Evolutionary conservation across 306 rosid genomes (phyloP).

Genomic region (Cicer judaicum): DNA sequence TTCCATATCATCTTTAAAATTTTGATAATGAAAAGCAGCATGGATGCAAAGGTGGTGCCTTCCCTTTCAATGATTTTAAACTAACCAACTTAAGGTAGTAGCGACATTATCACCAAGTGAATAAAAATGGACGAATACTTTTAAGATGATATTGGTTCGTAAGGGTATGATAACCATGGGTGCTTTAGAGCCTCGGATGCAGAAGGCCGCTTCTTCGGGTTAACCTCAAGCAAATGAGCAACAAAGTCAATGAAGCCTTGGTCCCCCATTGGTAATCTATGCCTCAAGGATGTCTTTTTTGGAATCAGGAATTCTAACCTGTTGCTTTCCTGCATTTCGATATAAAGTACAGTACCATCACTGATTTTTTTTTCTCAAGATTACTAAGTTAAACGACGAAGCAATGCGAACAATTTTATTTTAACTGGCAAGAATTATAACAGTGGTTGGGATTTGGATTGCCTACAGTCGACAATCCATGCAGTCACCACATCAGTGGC

Average conservation of each 20-base stretch:
- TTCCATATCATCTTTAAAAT: constrained; percentile 54
- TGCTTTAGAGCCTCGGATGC: constrained; percentile 93
- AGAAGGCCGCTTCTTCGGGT: constrained; percentile 97
- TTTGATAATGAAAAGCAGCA: constrained; percentile 47
- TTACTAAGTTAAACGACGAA: constrained; percentile 20
- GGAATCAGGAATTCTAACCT: constrained; percentile 95
- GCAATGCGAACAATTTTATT: constrained; percentile 22
- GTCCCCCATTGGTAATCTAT: constrained; percentile 97
- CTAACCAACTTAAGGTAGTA: constrained; percentile 50
- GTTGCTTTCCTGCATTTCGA: constrained; percentile 73
- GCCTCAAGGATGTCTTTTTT: constrained; percentile 92
- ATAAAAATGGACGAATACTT: constrained; percentile 37
- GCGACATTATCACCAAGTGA: constrained; percentile 31
- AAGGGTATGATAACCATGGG: constrained; percentile 97
- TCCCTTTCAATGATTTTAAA: constrained; percentile 38
- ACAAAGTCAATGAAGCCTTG: constrained; percentile 97
- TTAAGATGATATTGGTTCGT: constrained; percentile 96
- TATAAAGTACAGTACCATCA: background rate
- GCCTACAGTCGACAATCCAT: no score
- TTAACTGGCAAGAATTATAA: constrained; percentile 33
- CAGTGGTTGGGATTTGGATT: background rate
- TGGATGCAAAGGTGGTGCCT: constrained; percentile 44
- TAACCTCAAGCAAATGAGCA: constrained; percentile 80
- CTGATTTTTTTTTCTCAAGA: background rate
- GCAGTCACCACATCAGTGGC: no score